Evolutionary conservation across 2,329 filamentous ascomycete species (phyloP).

Genomic region (Colletotrichum magnum): DNA sequence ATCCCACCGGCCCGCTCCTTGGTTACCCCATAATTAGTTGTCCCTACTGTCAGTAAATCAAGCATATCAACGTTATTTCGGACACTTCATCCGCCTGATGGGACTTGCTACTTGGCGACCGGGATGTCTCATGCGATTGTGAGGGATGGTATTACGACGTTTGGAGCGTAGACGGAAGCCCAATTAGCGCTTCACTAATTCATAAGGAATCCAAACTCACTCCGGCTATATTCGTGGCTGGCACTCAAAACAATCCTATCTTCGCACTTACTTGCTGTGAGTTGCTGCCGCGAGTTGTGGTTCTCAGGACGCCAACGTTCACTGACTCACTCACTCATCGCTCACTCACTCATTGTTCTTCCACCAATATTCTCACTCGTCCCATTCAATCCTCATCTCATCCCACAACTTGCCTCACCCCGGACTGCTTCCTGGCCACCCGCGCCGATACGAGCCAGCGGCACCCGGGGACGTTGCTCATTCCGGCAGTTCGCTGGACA

Average conservation of each 20-base stretch:
- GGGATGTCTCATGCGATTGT: not conserved
- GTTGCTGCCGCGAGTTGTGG: too few relatives aligned
- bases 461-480: conserved; percentile 24
- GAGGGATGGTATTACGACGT: not conserved
- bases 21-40: not conserved
- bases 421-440: not conserved
- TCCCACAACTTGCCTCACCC: not conserved
- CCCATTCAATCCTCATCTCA: not conserved
- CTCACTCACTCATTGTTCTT: not conserved
- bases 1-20: too few relatives aligned
- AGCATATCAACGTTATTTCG: not conserved
- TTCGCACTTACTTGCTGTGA: too few relatives aligned
- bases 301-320: too few relatives aligned
- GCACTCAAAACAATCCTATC: too few relatives aligned
- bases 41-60: not conserved
- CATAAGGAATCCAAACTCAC: not conserved
- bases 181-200: not conserved
- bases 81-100: not conserved
- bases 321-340: not conserved
- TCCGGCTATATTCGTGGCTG: not conserved
- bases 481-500: conserved; percentile 25
- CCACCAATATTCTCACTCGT: not conserved
- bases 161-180: not conserved
- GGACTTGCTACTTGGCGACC: not conserved
- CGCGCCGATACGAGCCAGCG: conserved; percentile 17